Conservation (phyloP, 1,284 basidiomycete genomes). For the Trichosporon asahii region DNA sequence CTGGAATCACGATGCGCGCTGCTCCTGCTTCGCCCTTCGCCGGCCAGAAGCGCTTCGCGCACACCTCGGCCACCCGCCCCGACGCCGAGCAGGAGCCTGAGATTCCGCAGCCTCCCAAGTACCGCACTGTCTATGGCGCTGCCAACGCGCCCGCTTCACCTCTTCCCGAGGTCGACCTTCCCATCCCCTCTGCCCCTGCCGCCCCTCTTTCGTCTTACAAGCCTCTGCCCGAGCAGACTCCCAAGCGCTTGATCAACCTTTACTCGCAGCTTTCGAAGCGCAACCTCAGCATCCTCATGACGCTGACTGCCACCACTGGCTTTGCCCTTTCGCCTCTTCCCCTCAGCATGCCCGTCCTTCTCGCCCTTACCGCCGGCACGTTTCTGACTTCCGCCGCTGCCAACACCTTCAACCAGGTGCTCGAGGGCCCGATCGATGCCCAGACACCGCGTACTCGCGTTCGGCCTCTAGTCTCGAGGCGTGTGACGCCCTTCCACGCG, state of each 20-base stretch:
- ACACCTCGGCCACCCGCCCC: conserved; percentile 25
- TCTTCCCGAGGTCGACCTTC: conserved; percentile 35
- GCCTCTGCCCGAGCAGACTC: conserved; percentile 55
- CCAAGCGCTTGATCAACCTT: conserved; percentile 60
- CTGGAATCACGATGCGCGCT: conserved; percentile 13
- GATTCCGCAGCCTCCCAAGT: conserved; percentile 34
- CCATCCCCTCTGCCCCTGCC: conserved; percentile 34
- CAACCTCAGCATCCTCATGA: conserved; percentile 80
- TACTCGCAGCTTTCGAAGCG: conserved; percentile 86
- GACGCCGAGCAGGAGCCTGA: conserved; percentile 22
- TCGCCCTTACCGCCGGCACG: conserved; percentile 85
- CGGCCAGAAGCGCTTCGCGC: conserved; percentile 25
- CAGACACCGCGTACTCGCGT: conserved; percentile 91
- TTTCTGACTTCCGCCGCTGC: conserved; percentile 88
- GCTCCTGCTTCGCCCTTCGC: conserved; percentile 21
- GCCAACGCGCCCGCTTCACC: conserved; percentile 31
- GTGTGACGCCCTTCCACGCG: conserved; percentile 80
- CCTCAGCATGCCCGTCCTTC: conserved; percentile 72
- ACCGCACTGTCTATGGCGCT: conserved; percentile 39
- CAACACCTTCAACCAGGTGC: conserved; percentile 90
- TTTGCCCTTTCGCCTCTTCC: conserved; percentile 89
- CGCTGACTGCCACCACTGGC: conserved; percentile 85
- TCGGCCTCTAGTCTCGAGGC: conserved; percentile 80
- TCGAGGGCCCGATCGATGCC: conserved; percentile 93
- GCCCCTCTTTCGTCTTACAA: conserved; percentile 47